Percentiles rank a stretch among this genome's conserved stretches.
Conservation (phyloP, 352 stramenopile species). For the Phytopythium aichiense region DNA sequence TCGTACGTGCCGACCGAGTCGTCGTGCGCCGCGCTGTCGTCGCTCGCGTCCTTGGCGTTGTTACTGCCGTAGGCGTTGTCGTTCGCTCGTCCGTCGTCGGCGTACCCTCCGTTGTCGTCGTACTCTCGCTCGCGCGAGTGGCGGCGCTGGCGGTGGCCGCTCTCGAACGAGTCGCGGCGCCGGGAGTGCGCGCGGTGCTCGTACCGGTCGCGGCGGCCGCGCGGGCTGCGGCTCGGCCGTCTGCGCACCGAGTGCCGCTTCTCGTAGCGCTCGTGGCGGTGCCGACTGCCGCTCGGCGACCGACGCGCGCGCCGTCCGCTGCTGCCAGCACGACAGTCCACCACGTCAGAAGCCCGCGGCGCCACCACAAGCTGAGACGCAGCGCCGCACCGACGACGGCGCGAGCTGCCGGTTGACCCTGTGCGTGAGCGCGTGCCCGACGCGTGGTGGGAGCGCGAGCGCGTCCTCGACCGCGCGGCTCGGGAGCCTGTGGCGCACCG, state of each 20-base stretch:
- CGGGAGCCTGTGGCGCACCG: neutral
- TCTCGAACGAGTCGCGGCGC: constrained; percentile 26
- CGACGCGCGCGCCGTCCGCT: constrained; percentile 17
- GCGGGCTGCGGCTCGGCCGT: neutral
- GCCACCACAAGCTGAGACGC: neutral
- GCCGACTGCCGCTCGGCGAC: constrained; percentile 16
- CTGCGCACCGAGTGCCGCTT: neutral
- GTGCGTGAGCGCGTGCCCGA: constrained; percentile 18
- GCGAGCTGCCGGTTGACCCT: constrained; percentile 19
- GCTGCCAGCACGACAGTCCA: constrained; percentile 5
- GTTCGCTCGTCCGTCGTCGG: constrained; percentile 8
- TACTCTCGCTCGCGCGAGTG: constrained; percentile 12
- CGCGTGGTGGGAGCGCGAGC: neutral
- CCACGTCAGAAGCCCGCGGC: neutral
- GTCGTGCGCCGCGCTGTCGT: constrained; percentile 74
- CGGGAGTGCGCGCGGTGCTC: constrained; percentile 20
- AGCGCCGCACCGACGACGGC: constrained; percentile 14
- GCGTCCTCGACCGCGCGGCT: constrained; percentile 3
- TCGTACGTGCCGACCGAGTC: constrained; percentile 83
- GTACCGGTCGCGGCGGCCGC: constrained; percentile 4
- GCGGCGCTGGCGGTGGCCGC: constrained; percentile 2
- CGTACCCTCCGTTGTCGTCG: constrained; percentile 11
- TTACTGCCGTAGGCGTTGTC: neutral
- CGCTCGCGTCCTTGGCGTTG: constrained; percentile 44
- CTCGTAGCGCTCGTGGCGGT: constrained; percentile 15